Percentiles rank a stretch among this genome's conserved stretches.
Evolutionary conservation across 345 rosid species (phyloP).

Genomic region (Bruguiera parviflora): DNA sequence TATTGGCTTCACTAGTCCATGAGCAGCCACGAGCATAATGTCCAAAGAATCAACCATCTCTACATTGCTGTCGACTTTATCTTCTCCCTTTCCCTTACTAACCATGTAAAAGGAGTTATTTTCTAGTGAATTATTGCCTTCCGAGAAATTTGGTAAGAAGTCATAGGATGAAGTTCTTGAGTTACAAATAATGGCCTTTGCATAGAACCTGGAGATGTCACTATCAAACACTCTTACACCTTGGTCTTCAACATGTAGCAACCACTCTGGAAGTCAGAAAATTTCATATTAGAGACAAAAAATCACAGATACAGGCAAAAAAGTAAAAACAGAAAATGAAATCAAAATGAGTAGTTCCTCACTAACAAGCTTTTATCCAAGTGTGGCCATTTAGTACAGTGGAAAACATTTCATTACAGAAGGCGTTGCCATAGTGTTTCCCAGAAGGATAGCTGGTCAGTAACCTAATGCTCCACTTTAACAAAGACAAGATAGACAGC

Average conservation of each 20-base stretch:
- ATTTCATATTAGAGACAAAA: slow-evolving; percentile 7
- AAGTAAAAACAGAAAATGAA: neutral
- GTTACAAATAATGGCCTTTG: slow-evolving; percentile 39
- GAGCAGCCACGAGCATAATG: slow-evolving; percentile 6
- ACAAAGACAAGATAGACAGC: slow-evolving; percentile 15
- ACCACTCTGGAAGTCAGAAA: slow-evolving; percentile 53
- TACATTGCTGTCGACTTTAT: slow-evolving; percentile 20
- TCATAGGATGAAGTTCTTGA: slow-evolving; percentile 33
- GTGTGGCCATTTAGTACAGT: slow-evolving; percentile 10
- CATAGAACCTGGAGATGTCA: slow-evolving; percentile 44
- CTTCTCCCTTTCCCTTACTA: slow-evolving; percentile 7
- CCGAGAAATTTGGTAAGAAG: slow-evolving; percentile 6
- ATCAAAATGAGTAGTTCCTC: slow-evolving; percentile 8
- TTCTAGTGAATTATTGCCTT: slow-evolving; percentile 17
- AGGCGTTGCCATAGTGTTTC: slow-evolving; percentile 11
- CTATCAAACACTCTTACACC: slow-evolving; percentile 55
- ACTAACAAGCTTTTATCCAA: slow-evolving; percentile 16
- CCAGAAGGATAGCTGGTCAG: slow-evolving; percentile 20
- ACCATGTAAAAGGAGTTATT: neutral
- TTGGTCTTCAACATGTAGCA: slow-evolving; percentile 51
- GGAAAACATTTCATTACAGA: slow-evolving; percentile 9
- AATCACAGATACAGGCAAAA: neutral
- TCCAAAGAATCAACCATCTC: slow-evolving; percentile 37
- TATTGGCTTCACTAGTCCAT: slow-evolving; percentile 21
- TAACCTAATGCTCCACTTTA: slow-evolving; percentile 21